These are phyloP conservation scores for Zasmidium citrigriseum DNA, from an alignment of 2,329 filamentous ascomycete genomes.

Conservation along the genomic window DNA sequence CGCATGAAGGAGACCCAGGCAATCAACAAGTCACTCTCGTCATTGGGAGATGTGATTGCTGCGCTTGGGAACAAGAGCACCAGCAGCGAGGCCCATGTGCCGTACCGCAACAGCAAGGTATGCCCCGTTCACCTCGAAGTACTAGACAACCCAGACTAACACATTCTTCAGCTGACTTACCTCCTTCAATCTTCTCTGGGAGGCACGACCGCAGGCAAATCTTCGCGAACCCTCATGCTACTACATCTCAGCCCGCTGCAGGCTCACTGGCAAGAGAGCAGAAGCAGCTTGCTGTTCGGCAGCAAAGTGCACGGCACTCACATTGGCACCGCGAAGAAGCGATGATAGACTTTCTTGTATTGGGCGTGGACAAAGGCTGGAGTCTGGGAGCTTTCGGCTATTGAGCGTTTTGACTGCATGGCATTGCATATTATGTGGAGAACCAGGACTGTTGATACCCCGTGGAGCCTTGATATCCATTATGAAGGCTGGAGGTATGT, in stretches of 20 bases:
- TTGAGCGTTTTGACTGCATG: too few relatives aligned
- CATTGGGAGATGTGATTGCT: constrained; percentile 90
- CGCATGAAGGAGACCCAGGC: constrained; percentile 91
- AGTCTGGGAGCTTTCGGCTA: too few relatives aligned
- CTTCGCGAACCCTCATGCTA: constrained; percentile 96
- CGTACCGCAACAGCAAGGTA: constrained; percentile 93
- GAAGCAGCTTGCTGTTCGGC: constrained; percentile 93
- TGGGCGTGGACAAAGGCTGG: too few relatives aligned
- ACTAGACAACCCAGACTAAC: constrained; percentile 9
- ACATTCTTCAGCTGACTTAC: constrained; percentile 72
- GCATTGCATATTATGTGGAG: too few relatives aligned
- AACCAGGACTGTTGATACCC: too few relatives aligned
- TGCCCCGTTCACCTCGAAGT: constrained; percentile 22
- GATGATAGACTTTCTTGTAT: constrained; percentile 19
- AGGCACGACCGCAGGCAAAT: constrained; percentile 62
- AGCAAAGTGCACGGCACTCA: constrained; percentile 91
- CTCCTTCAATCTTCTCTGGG: constrained; percentile 92
- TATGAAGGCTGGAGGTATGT: too few relatives aligned
- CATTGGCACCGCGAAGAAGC: constrained; percentile 77
- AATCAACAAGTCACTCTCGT: constrained; percentile 94
- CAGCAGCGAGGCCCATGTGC: constrained; percentile 68
- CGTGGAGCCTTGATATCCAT: too few relatives aligned
- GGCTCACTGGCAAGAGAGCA: constrained; percentile 85
- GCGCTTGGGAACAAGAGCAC: constrained; percentile 82
- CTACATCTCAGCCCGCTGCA: constrained; percentile 95